These are phyloP conservation scores for Volvox reticuliferus DNA, from an alignment of 139 green algal genomes.

Conservation along the genomic window DNA sequence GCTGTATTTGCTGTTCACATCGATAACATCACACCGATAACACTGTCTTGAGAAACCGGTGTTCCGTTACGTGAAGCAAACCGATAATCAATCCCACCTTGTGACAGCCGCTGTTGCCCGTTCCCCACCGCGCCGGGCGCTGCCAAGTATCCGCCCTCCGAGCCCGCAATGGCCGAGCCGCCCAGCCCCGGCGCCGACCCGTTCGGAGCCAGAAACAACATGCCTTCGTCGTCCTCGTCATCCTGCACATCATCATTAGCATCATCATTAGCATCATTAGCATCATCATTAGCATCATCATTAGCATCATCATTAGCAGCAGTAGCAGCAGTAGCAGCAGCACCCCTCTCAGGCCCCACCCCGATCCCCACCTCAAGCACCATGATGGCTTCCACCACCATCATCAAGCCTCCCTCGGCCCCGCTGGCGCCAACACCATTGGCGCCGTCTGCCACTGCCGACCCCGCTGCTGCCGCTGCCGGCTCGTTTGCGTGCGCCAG, in stretches of 20 bases:
- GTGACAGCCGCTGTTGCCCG: not conserved
- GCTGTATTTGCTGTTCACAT: too few relatives aligned
- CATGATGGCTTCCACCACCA: slow-evolving; percentile 43
- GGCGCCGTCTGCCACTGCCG: not conserved
- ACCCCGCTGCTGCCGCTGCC: not conserved
- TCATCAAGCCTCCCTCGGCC: slow-evolving; percentile 2
- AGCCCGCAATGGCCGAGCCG: not conserved
- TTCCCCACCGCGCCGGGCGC: not conserved
- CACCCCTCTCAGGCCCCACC: too few relatives aligned
- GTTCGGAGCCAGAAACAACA: not conserved
- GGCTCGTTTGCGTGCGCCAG: slow-evolving; percentile 26
- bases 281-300: not conserved
- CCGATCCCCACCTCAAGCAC: not conserved
- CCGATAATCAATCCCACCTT: not conserved
- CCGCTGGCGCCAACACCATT: not conserved
- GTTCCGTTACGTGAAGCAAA: too few relatives aligned
- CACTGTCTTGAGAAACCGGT: too few relatives aligned
- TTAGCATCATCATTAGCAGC: too few relatives aligned
- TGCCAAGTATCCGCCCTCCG: not conserved
- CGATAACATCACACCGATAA: too few relatives aligned
- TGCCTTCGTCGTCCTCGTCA: not conserved
- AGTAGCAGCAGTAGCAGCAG: not conserved
- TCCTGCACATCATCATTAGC: not conserved
- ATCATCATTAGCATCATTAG: too few relatives aligned
- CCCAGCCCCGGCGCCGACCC: not conserved